A percentile compares a stretch with the other conserved stretches of the same genome.
phyloP scores from a whole-genome alignment of 2,329 filamentous ascomycete species.

The Albophoma yamanashiensis region DNA sequence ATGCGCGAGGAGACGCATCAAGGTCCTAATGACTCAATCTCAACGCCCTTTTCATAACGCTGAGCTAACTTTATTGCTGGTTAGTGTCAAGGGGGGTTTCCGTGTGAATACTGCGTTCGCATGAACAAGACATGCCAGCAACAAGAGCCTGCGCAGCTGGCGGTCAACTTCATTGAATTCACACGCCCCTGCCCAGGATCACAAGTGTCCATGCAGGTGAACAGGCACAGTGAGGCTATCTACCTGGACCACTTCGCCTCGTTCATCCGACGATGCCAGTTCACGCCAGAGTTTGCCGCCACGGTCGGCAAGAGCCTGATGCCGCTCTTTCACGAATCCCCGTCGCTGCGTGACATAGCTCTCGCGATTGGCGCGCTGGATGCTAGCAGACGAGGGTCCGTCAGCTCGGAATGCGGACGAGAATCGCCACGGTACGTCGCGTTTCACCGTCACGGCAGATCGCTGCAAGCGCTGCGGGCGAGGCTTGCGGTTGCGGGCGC shows the following conservation, averaged over 20 bases:
- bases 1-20: constrained; percentile 15
- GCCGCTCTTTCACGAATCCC: constrained; percentile 7
- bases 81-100: constrained; percentile 12
- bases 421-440: constrained; percentile 2
- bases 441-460: constrained; percentile 9
- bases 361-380: constrained; percentile 16
- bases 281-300: constrained; percentile 6
- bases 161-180: background rate
- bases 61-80: background rate
- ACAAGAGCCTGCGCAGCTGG: background rate
- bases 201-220: background rate
- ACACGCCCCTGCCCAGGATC: background rate
- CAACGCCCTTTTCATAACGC: background rate
- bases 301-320: constrained; percentile 4
- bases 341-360: constrained; percentile 7
- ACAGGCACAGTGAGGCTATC: background rate
- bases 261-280: constrained; percentile 9
- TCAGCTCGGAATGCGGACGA: background rate
- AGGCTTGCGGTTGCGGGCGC: constrained; percentile 1
- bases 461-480: constrained; percentile 7
- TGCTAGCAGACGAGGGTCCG: constrained; percentile 7
- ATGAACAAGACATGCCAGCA: constrained; percentile 11
- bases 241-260: constrained; percentile 9
- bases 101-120: constrained; percentile 15
- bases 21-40: constrained; percentile 5